Evolutionary conservation across 352 stramenopile genomes (phyloP).

Genomic region (Pythium grandisporangium): DNA sequence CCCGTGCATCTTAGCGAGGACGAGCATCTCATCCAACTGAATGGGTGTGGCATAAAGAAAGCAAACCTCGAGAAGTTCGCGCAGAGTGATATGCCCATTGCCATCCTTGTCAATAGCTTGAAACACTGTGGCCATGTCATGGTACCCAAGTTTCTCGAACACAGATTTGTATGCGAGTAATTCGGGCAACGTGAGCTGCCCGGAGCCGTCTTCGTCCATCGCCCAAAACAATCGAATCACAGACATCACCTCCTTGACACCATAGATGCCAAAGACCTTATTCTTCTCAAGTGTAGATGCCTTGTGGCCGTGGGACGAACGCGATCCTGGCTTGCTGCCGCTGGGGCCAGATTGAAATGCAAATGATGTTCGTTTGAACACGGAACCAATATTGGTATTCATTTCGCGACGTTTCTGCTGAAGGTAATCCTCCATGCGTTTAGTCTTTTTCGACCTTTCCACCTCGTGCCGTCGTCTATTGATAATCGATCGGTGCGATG

Average conservation of each 20-base stretch:
- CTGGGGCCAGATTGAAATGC: conserved; percentile 15
- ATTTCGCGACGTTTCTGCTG: conserved; percentile 61
- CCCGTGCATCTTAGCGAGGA: conserved; percentile 56
- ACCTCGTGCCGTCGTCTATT: conserved; percentile 21
- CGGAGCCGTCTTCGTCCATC: conserved; percentile 61
- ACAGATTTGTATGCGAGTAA: conserved; percentile 43
- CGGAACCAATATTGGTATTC: conserved; percentile 55
- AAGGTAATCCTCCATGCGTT: conserved; percentile 60
- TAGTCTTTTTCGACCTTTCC: conserved; percentile 32
- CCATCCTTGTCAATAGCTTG: conserved; percentile 63
- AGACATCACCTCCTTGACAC: conserved; percentile 61
- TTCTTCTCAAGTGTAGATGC: conserved; percentile 15
- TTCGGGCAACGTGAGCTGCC: conserved; percentile 39
- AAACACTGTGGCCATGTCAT: conserved; percentile 52
- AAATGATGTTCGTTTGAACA: conserved; percentile 60
- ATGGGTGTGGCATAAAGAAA: conserved; percentile 54
- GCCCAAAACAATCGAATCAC: conserved; percentile 65
- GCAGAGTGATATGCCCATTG: conserved; percentile 41
- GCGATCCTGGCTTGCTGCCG: not conserved
- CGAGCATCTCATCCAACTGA: conserved; percentile 61
- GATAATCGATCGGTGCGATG: conserved; percentile 14
- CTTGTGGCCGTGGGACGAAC: not conserved
- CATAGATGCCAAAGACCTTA: conserved; percentile 57
- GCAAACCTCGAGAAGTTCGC: conserved; percentile 50
- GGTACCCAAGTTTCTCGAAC: conserved; percentile 60